Percentiles rank a stretch among this genome's conserved stretches.
Conservation (phyloP, 75 land plant genomes). For the Pseudotsuga menziesii region DNA sequence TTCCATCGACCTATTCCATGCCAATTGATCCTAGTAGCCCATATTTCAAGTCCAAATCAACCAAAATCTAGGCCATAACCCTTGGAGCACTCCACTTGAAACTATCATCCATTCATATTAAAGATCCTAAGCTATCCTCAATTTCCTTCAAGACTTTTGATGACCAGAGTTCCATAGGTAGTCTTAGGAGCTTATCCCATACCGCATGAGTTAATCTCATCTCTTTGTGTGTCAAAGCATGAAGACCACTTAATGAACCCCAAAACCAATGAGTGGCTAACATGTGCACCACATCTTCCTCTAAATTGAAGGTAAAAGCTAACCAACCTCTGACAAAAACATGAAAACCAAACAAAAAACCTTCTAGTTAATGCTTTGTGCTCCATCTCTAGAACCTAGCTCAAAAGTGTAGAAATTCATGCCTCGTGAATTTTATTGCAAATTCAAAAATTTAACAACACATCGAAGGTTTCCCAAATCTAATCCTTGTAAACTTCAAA, state of each 20-base stretch:
- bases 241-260: neutral
- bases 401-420: no score
- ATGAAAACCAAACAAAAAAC: no score
- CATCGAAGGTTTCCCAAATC: no score
- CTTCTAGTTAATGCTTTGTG: no score
- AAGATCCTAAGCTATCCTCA: neutral
- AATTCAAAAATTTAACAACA: no score
- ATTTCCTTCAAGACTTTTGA: neutral
- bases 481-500: no score
- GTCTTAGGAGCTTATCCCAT: neutral
- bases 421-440: no score
- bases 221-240: neutral
- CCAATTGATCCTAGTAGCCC: neutral
- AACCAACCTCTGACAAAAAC: no score
- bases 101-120: neutral
- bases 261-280: no score
- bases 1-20: neutral
- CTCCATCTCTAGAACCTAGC: no score
- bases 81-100: neutral
- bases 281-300: no score
- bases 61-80: neutral
- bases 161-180: neutral
- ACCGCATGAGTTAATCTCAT: neutral
- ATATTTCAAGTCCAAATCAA: neutral
- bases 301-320: no score